Evolutionary conservation across 805 yeast genomes (phyloP).

Genomic region (Cyberlindnera xylosilytica): DNA sequence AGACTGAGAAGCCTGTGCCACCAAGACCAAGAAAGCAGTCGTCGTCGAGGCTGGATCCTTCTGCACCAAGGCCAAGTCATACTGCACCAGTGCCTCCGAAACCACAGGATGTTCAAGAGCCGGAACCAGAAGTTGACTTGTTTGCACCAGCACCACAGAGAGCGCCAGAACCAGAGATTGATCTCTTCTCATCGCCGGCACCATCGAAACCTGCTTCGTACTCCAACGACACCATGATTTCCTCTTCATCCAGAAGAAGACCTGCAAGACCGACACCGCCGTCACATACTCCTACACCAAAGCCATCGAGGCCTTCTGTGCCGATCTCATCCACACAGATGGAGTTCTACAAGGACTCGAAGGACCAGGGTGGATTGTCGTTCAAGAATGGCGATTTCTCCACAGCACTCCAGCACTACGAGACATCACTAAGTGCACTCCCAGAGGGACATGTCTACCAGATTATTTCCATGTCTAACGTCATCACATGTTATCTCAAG

Average conservation of each 20-base stretch:
- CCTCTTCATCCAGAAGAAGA: slow-evolving; percentile 24
- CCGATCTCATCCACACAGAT: slow-evolving; percentile 22
- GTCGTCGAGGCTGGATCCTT: not conserved
- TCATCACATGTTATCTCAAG: slow-evolving; percentile 64
- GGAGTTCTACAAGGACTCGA: slow-evolving; percentile 43
- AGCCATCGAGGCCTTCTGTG: slow-evolving; percentile 9
- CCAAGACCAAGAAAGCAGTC: slow-evolving; percentile 14
- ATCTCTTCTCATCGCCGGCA: slow-evolving; percentile 10
- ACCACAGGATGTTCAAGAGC: slow-evolving; percentile 2
- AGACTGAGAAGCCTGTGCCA: slow-evolving; percentile 10
- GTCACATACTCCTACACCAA: slow-evolving; percentile 7
- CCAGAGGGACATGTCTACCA: slow-evolving; percentile 65
- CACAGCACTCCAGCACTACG: slow-evolving; percentile 58
- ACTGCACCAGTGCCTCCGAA: slow-evolving; percentile 3
- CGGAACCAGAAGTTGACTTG: slow-evolving; percentile 18
- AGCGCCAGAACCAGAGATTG: slow-evolving; percentile 7
- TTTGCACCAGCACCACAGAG: slow-evolving; percentile 18
- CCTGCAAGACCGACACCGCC: slow-evolving; percentile 7
- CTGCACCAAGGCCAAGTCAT: slow-evolving; percentile 1
- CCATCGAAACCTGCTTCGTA: not conserved
- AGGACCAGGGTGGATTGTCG: slow-evolving; percentile 54
- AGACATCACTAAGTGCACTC: slow-evolving; percentile 50
- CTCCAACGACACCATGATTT: slow-evolving; percentile 24
- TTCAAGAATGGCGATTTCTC: slow-evolving; percentile 84
- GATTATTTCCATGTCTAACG: slow-evolving; percentile 70